Conservation (phyloP, 176 grass and related monocot species). For the Alloteropsis semialata region DNA sequence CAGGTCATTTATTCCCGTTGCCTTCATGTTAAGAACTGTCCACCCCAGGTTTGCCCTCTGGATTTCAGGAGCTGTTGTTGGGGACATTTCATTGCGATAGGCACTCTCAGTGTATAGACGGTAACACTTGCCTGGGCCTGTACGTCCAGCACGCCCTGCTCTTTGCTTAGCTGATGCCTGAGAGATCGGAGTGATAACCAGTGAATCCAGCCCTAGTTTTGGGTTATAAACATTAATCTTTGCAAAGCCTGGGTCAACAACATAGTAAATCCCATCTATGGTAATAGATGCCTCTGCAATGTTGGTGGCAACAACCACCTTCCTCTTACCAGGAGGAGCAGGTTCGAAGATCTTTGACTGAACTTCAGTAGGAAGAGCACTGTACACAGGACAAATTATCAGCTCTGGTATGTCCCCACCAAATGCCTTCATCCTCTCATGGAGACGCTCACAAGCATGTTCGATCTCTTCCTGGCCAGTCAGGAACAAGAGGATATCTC, state of each 20-base stretch:
- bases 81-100: conserved; percentile 64
- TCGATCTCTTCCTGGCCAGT: conserved; percentile 66
- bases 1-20: conserved; percentile 69
- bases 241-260: conserved; percentile 63
- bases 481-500: conserved; percentile 63
- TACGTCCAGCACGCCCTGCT: conserved; percentile 66
- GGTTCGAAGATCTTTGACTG: conserved; percentile 47
- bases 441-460: conserved; percentile 26
- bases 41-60: conserved; percentile 57
- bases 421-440: conserved; percentile 25
- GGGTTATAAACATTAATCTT: conserved; percentile 68
- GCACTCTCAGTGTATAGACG: conserved; percentile 72
- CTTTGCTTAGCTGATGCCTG: conserved; percentile 72
- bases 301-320: conserved; percentile 77
- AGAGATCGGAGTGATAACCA: conserved; percentile 60
- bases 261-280: conserved; percentile 45
- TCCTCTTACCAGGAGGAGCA: conserved; percentile 63
- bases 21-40: conserved; percentile 67
- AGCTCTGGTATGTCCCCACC: conserved; percentile 57
- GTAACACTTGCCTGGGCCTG: conserved; percentile 56
- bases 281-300: conserved; percentile 64
- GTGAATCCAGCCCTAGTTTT: conserved; percentile 61
- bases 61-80: conserved; percentile 58
- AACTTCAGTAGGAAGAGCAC: conserved; percentile 48
- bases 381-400: conserved; percentile 53